Conservation (phyloP, 148 eudicot species). For the Heliosperma pusillum region DNA sequence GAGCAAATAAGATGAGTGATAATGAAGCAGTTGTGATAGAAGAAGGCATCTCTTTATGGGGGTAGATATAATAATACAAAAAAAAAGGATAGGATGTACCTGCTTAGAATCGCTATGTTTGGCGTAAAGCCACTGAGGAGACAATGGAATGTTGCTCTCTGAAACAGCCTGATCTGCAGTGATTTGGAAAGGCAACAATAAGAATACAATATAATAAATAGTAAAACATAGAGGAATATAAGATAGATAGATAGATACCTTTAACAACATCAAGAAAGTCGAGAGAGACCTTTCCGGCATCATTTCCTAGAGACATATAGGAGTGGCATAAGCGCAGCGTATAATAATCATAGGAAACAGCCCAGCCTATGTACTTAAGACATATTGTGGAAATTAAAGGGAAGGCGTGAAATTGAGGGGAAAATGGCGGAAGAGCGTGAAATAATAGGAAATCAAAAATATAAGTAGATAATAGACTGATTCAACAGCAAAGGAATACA, state of each 20-base stretch:
- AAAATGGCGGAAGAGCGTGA: too few species aligned
- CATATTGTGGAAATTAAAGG: too few species aligned
- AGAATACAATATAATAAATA: background rate
- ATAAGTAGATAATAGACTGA: too few species aligned
- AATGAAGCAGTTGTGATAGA: too few species aligned
- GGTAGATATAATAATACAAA: background rate
- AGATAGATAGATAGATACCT: conserved; percentile 39
- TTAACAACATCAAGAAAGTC: conserved; percentile 68
- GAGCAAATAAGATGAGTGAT: too few species aligned
- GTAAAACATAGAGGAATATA: background rate
- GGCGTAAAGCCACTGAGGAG: conserved; percentile 95
- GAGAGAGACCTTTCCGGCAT: conserved; percentile 43
- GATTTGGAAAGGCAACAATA: conserved; percentile 20
- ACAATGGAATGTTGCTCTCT: conserved; percentile 89
- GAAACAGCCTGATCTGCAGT: conserved; percentile 60
- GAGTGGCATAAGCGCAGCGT: too few species aligned
- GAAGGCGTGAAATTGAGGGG: too few species aligned
- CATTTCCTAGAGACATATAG: conserved; percentile 40
- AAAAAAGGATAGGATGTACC: conserved; percentile 37
- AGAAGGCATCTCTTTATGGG: too few species aligned
- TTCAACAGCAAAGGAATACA: too few species aligned
- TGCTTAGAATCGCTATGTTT: conserved; percentile 70
- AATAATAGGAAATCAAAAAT: too few species aligned
- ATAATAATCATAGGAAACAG: too few species aligned
- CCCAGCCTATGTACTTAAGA: too few species aligned